Evolutionary conservation across 495 filamentous ascomycete species (phyloP).

Genomic region (Tuber calosporum): DNA sequence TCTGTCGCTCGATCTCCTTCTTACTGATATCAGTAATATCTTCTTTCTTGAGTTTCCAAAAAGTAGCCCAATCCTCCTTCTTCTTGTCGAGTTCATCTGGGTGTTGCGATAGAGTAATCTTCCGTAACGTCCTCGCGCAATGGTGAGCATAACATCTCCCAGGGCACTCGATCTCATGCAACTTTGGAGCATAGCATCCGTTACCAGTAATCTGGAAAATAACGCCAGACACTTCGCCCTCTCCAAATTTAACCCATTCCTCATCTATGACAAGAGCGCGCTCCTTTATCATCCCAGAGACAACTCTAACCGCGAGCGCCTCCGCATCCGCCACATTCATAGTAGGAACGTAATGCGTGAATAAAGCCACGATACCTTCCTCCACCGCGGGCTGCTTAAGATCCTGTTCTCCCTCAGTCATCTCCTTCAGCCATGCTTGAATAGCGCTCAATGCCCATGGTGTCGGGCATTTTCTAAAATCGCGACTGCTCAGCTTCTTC

Average conservation of each 20-base stretch:
- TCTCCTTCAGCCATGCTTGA: conserved; percentile 72
- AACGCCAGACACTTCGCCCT: conserved; percentile 70
- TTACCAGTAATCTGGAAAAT: conserved; percentile 87
- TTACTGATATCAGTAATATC: conserved; percentile 58
- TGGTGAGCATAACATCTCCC: conserved; percentile 90
- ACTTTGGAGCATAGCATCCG: conserved; percentile 78
- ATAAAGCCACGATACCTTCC: conserved; percentile 80
- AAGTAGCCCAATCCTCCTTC: conserved; percentile 79
- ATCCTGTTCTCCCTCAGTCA: conserved; percentile 78
- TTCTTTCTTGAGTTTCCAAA: conserved; percentile 79
- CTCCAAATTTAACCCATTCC: conserved; percentile 93
- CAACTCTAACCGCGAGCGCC: conserved; percentile 68
- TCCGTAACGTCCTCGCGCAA: conserved; percentile 88
- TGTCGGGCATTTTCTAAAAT: conserved; percentile 78
- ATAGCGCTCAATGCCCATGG: conserved; percentile 94
- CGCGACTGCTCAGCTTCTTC: conserved; percentile 71
- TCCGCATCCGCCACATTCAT: conserved; percentile 99
- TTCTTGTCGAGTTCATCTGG: conserved; percentile 57
- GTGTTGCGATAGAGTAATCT: conserved; percentile 61
- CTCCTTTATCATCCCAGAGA: conserved; percentile 69
- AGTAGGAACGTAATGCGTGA: conserved; percentile 92
- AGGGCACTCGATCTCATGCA: conserved; percentile 66
- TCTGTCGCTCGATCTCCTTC: conserved; percentile 90
- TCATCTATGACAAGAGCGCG: conserved; percentile 80
- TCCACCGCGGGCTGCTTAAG: conserved; percentile 72